Conservation (phyloP, 2,329 filamentous ascomycete species). For the Anisogramma anomala region DNA sequence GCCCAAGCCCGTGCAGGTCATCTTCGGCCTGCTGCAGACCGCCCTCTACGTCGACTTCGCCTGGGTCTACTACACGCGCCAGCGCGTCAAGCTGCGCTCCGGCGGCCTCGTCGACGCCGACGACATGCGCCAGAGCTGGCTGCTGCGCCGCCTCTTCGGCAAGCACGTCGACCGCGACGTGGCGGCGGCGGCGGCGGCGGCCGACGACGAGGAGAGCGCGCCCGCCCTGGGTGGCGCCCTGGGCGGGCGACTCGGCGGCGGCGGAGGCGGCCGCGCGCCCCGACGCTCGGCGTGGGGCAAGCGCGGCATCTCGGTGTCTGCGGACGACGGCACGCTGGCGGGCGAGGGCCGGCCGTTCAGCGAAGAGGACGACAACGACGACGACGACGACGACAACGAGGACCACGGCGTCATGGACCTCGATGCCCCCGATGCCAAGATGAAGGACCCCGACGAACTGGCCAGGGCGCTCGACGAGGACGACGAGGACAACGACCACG, state of each 20-base stretch:
- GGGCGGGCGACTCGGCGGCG: slow-evolving; percentile 1
- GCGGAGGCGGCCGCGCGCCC: slow-evolving; percentile 16
- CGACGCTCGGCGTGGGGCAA: slow-evolving; percentile 47
- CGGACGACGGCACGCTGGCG: slow-evolving; percentile 48
- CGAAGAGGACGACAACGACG: slow-evolving; percentile 27
- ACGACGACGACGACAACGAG: slow-evolving; percentile 35
- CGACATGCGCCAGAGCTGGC: slow-evolving; percentile 74
- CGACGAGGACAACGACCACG: slow-evolving; percentile 32
- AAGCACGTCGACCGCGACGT: slow-evolving; percentile 37
- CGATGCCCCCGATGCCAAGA: slow-evolving; percentile 44
- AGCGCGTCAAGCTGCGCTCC: slow-evolving; percentile 82
- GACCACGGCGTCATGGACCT: slow-evolving; percentile 29
- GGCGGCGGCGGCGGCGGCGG: slow-evolving; percentile 35
- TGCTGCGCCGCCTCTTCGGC: slow-evolving; percentile 68
- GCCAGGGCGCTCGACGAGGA: slow-evolving; percentile 48
- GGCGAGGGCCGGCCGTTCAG: slow-evolving; percentile 31
- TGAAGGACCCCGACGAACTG: slow-evolving; percentile 55
- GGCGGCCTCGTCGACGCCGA: slow-evolving; percentile 85
- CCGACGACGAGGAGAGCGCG: slow-evolving; percentile 49
- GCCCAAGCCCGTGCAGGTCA: slow-evolving; percentile 61
- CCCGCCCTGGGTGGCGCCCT: slow-evolving; percentile 34
- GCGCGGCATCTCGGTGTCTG: slow-evolving; percentile 54
- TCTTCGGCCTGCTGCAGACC: slow-evolving; percentile 84
- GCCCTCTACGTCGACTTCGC: slow-evolving; percentile 87
- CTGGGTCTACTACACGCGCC: slow-evolving; percentile 91